These are phyloP conservation scores for Starmerella davenportii DNA, from an alignment of 805 yeast genomes.

Conservation along the genomic window DNA sequence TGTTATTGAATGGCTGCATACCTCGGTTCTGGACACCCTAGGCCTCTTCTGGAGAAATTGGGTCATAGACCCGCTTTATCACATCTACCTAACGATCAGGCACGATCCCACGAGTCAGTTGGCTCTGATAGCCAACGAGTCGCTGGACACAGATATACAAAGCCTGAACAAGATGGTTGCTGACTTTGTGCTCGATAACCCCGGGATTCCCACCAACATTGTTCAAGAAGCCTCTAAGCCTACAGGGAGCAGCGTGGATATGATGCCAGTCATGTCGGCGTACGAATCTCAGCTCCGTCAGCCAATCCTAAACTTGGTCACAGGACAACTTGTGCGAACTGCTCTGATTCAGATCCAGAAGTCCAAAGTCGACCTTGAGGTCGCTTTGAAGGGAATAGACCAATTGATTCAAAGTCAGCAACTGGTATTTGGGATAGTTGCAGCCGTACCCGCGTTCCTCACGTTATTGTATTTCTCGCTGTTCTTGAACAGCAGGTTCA, in stretches of 20 bases:
- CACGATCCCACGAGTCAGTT: slow-evolving; percentile 61
- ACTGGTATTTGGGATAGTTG: slow-evolving; percentile 80
- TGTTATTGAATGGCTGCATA: slow-evolving; percentile 38
- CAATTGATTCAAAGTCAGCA: slow-evolving; percentile 78
- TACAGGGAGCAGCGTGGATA: slow-evolving; percentile 24
- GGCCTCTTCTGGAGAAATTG: slow-evolving; percentile 61
- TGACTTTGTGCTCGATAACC: slow-evolving; percentile 36
- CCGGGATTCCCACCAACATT: neutral
- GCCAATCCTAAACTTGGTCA: slow-evolving; percentile 46
- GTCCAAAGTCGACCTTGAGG: slow-evolving; percentile 83
- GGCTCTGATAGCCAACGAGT: slow-evolving; percentile 61
- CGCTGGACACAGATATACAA: slow-evolving; percentile 57
- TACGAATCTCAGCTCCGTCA: slow-evolving; percentile 59
- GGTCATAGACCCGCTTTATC: slow-evolving; percentile 58
- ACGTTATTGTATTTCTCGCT: slow-evolving; percentile 23
- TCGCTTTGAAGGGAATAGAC: slow-evolving; percentile 83
- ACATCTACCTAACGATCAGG: slow-evolving; percentile 61
- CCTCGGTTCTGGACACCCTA: slow-evolving; percentile 44
- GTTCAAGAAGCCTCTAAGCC: neutral
- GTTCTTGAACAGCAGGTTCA: neutral
- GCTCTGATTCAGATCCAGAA: slow-evolving; percentile 85
- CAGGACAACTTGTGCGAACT: slow-evolving; percentile 59
- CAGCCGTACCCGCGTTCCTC: slow-evolving; percentile 51
- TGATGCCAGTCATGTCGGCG: slow-evolving; percentile 58
- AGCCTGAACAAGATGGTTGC: slow-evolving; percentile 78